Conservation (phyloP, 2,329 filamentous ascomycete genomes). For the Aspergillus costaricaensis region DNA sequence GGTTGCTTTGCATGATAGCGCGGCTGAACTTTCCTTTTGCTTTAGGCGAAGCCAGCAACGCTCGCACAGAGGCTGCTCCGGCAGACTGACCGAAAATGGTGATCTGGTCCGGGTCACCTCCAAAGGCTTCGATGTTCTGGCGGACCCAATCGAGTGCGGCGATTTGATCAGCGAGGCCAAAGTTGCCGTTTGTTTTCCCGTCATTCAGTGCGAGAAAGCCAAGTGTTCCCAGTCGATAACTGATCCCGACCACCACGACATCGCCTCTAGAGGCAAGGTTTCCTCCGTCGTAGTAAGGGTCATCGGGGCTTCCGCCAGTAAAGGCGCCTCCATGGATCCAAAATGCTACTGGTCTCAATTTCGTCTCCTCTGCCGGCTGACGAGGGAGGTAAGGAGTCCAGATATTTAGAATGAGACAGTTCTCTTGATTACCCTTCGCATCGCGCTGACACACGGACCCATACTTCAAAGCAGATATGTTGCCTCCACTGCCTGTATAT, state of each 20-base stretch:
- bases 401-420: slow-evolving; percentile 8
- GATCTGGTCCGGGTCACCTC: slow-evolving; percentile 50
- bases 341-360: slow-evolving; percentile 52
- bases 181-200: slow-evolving; percentile 58
- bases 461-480: slow-evolving; percentile 45
- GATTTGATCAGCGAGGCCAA: slow-evolving; percentile 55
- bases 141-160: slow-evolving; percentile 53
- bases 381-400: slow-evolving; percentile 37
- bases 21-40: slow-evolving; percentile 21
- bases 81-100: slow-evolving; percentile 53
- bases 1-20: slow-evolving; percentile 41
- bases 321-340: slow-evolving; percentile 62
- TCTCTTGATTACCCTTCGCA: neutral
- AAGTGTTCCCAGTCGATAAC: slow-evolving; percentile 61
- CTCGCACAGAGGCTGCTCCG: slow-evolving; percentile 58
- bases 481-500: slow-evolving; percentile 49
- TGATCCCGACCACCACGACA: slow-evolving; percentile 61
- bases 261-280: slow-evolving; percentile 62
- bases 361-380: slow-evolving; percentile 42
- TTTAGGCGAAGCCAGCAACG: slow-evolving; percentile 44
- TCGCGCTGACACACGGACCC: slow-evolving; percentile 1
- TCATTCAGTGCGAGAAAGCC: slow-evolving; percentile 61
- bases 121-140: slow-evolving; percentile 50
- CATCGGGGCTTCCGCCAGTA: slow-evolving; percentile 48
- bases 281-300: slow-evolving; percentile 51